Percentiles rank a stretch among this genome's conserved stretches.
Evolutionary conservation across 441 rosid species (phyloP).

Genomic region (Adansonia gregorii): DNA sequence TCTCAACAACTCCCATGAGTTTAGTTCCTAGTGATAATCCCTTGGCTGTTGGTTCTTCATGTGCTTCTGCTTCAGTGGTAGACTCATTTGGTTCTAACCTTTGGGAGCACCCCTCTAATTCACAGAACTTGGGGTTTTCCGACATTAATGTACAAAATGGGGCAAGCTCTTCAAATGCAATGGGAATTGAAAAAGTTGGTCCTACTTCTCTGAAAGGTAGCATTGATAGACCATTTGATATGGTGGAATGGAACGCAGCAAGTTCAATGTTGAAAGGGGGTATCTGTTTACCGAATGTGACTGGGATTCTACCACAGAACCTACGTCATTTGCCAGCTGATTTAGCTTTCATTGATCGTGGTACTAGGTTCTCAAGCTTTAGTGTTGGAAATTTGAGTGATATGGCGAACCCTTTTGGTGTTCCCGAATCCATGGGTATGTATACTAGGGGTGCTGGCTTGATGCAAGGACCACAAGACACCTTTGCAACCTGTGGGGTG

Average conservation of each 20-base stretch:
- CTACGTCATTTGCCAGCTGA: slow-evolving; percentile 90
- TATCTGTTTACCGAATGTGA: slow-evolving; percentile 52
- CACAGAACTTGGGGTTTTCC: slow-evolving; percentile 63
- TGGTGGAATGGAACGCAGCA: slow-evolving; percentile 78
- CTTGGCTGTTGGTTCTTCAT: slow-evolving; percentile 57
- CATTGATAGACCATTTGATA: slow-evolving; percentile 59
- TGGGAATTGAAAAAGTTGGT: slow-evolving; percentile 46
- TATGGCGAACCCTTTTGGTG: slow-evolving; percentile 62
- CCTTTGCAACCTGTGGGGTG: slow-evolving; percentile 40
- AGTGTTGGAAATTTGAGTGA: slow-evolving; percentile 72
- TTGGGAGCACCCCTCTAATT: slow-evolving; percentile 69
- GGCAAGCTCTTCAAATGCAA: slow-evolving; percentile 45
- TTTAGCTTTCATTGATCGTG: slow-evolving; percentile 90
- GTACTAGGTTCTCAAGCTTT: slow-evolving; percentile 86
- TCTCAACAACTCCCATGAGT: slow-evolving; percentile 49
- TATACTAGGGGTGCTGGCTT: slow-evolving; percentile 53
- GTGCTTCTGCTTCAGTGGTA: slow-evolving; percentile 65
- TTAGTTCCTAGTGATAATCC: slow-evolving; percentile 54
- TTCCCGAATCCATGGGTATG: slow-evolving; percentile 59
- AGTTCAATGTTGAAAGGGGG: slow-evolving; percentile 64
- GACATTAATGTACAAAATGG: slow-evolving; percentile 55
- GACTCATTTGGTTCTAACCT: slow-evolving; percentile 61
- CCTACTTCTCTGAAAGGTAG: slow-evolving; percentile 44
- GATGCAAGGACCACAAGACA: slow-evolving; percentile 55
- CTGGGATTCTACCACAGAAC: slow-evolving; percentile 65